A percentile compares a stretch with the other conserved stretches of the same genome.
Conservation (phyloP, 2,329 filamentous ascomycete genomes). For the Pestalotiopsis sp. region DNA sequence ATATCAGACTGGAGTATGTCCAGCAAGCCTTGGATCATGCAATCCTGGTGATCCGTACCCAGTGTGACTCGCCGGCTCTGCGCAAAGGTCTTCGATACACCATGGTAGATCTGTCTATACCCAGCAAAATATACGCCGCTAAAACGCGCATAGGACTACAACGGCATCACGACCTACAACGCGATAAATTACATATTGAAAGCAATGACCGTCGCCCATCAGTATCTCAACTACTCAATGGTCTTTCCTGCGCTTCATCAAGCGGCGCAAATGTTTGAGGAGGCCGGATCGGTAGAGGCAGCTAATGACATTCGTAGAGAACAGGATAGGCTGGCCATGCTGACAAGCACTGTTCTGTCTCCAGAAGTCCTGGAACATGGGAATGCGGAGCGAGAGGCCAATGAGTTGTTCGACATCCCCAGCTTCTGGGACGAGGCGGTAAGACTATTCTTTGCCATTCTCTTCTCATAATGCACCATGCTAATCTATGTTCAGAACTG, state of each 20-base stretch:
- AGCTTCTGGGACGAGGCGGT: conserved; percentile 9
- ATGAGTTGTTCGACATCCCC: conserved; percentile 2
- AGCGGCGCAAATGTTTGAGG: conserved; percentile 7
- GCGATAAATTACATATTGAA: neutral
- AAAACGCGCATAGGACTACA: conserved; percentile 1
- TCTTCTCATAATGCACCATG: neutral
- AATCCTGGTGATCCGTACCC: neutral
- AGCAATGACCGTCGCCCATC: conserved; percentile 4
- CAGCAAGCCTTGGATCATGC: conserved; percentile 6
- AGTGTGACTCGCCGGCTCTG: neutral
- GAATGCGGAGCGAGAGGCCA: neutral
- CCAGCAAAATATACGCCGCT: neutral
- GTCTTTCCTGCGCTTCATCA: conserved; percentile 3
- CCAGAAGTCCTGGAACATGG: neutral
- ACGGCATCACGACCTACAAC: neutral
- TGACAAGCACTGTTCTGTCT: conserved; percentile 4
- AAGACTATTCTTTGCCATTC: neutral
- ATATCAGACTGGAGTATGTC: neutral
- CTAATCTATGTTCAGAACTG: neutral
- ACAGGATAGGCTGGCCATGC: neutral
- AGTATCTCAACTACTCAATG: conserved; percentile 5
- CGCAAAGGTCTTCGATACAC: conserved; percentile 3
- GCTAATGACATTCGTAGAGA: conserved; percentile 7
- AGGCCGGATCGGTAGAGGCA: neutral
- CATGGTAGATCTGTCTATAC: neutral